Evolutionary conservation across 805 yeast genomes (phyloP).

Genomic region (Nakazawaea populi): DNA sequence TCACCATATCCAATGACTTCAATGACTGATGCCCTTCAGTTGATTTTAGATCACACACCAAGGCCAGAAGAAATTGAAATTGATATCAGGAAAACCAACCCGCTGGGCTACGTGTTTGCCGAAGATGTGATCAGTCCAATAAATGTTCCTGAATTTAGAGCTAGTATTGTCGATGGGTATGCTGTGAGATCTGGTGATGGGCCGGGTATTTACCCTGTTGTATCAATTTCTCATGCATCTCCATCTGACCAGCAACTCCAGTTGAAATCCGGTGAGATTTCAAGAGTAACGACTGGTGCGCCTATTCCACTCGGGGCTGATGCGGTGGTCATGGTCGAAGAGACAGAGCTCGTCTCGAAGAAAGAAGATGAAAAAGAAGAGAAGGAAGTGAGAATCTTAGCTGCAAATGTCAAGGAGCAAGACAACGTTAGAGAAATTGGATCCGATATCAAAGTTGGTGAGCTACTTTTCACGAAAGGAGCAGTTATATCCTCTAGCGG

Average conservation of each 20-base stretch:
- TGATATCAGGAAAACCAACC: slow-evolving; percentile 21
- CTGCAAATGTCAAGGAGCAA: slow-evolving; percentile 28
- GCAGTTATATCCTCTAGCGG: slow-evolving; percentile 33
- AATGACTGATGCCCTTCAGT: slow-evolving; percentile 31
- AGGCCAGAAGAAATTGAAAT: slow-evolving; percentile 18
- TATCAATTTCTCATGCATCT: slow-evolving; percentile 36
- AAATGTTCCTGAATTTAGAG: slow-evolving; percentile 43
- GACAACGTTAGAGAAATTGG: slow-evolving; percentile 46
- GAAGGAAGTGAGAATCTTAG: slow-evolving; percentile 31
- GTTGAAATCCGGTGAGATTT: slow-evolving; percentile 27
- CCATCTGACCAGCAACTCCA: slow-evolving; percentile 17
- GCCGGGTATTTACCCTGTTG: slow-evolving; percentile 37
- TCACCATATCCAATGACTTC: slow-evolving; percentile 46
- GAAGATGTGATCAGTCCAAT: slow-evolving; percentile 33
- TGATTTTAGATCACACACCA: slow-evolving; percentile 29
- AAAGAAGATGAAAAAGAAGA: slow-evolving; percentile 38
- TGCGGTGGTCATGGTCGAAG: slow-evolving; percentile 51
- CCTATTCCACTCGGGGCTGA: slow-evolving; percentile 49
- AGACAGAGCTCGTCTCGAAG: slow-evolving; percentile 31
- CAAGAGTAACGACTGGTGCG: slow-evolving; percentile 51
- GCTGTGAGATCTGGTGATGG: slow-evolving; percentile 42
- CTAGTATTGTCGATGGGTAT: slow-evolving; percentile 53
- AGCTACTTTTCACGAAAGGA: slow-evolving; percentile 30
- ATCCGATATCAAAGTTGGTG: slow-evolving; percentile 37
- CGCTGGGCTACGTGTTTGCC: slow-evolving; percentile 34